phyloP scores from a whole-genome alignment of 768 basidiomycete species.

The Lentinula detonsa region DNA sequence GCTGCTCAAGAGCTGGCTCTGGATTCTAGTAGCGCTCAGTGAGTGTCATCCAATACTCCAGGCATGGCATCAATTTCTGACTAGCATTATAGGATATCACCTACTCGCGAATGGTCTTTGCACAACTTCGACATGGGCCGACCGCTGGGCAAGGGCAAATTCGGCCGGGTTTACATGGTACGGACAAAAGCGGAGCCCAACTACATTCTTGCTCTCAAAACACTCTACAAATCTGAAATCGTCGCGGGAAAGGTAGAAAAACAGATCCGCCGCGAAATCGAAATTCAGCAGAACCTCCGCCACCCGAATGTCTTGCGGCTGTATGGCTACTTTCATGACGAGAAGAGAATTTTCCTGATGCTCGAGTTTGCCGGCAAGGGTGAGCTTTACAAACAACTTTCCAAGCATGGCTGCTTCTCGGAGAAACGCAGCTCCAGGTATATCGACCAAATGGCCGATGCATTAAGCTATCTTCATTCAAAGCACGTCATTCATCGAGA shows the following conservation, averaged over 20 bases:
- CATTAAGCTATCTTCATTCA: slow-evolving; percentile 81
- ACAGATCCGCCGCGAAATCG: slow-evolving; percentile 95
- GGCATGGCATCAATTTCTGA: neutral
- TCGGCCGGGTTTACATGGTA: slow-evolving; percentile 98
- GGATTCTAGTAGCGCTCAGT: slow-evolving; percentile 75
- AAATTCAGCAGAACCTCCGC: slow-evolving; percentile 94
- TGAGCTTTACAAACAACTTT: slow-evolving; percentile 94
- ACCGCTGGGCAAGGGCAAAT: slow-evolving; percentile 98
- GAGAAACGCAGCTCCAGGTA: slow-evolving; percentile 88
- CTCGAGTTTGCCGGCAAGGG: slow-evolving; percentile 97
- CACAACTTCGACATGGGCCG: slow-evolving; percentile 91
- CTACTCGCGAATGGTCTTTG: slow-evolving; percentile 82
- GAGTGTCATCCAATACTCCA: slow-evolving; percentile 15
- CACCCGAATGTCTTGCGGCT: slow-evolving; percentile 93
- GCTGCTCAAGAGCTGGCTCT: slow-evolving; percentile 78
- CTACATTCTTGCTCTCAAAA: slow-evolving; percentile 96
- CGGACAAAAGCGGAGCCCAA: slow-evolving; percentile 83
- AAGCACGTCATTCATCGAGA: slow-evolving; percentile 99
- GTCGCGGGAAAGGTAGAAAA: slow-evolving; percentile 90
- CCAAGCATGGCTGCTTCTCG: slow-evolving; percentile 78
- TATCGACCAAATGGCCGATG: slow-evolving; percentile 98
- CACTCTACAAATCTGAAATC: slow-evolving; percentile 94
- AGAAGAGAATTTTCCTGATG: slow-evolving; percentile 96
- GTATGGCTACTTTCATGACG: slow-evolving; percentile 98
- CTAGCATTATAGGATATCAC: slow-evolving; percentile 41